Evolutionary conservation across 345 rosid genomes (phyloP).

Genomic region (Bruguiera gymnorhiza): DNA sequence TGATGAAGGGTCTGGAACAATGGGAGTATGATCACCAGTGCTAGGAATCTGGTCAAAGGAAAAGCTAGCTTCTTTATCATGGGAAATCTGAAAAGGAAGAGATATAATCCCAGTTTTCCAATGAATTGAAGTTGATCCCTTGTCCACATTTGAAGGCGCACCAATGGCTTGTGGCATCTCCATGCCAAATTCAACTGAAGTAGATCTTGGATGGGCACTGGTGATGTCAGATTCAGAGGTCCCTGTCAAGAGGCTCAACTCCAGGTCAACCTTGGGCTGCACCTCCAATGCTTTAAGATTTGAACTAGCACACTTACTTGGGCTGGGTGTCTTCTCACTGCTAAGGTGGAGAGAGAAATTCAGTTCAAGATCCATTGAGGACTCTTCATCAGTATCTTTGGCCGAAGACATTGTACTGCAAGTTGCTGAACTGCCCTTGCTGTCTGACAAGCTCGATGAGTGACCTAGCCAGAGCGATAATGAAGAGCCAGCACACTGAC

Average conservation of each 20-base stretch:
- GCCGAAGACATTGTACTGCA: slow-evolving; percentile 67
- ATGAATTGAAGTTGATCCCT: slow-evolving; percentile 41
- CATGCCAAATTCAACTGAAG: slow-evolving; percentile 36
- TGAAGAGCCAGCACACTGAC: slow-evolving; percentile 50
- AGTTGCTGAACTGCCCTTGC: slow-evolving; percentile 82
- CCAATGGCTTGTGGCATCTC: slow-evolving; percentile 34
- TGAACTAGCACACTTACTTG: slow-evolving; percentile 36
- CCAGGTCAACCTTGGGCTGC: slow-evolving; percentile 63
- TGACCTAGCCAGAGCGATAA: slow-evolving; percentile 71
- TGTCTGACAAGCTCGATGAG: slow-evolving; percentile 80
- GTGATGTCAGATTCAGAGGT: slow-evolving; percentile 69
- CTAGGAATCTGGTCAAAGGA: slow-evolving; percentile 40
- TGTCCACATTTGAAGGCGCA: slow-evolving; percentile 36
- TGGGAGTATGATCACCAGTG: slow-evolving; percentile 28
- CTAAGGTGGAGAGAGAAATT: slow-evolving; percentile 80
- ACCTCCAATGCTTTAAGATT: slow-evolving; percentile 31
- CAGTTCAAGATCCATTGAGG: slow-evolving; percentile 77
- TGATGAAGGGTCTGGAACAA: slow-evolving; percentile 62
- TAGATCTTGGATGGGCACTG: slow-evolving; percentile 36
- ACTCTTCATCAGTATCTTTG: slow-evolving; percentile 83
- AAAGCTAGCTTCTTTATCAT: slow-evolving; percentile 39
- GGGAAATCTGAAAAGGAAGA: slow-evolving; percentile 37
- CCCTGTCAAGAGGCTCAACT: slow-evolving; percentile 68
- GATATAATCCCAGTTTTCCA: slow-evolving; percentile 41
- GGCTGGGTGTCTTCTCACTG: slow-evolving; percentile 45